A percentile compares a stretch with the other conserved stretches of the same genome.
Conservation (phyloP, 2,329 filamentous ascomycete genomes). For the Aureobasidium pullulans region DNA sequence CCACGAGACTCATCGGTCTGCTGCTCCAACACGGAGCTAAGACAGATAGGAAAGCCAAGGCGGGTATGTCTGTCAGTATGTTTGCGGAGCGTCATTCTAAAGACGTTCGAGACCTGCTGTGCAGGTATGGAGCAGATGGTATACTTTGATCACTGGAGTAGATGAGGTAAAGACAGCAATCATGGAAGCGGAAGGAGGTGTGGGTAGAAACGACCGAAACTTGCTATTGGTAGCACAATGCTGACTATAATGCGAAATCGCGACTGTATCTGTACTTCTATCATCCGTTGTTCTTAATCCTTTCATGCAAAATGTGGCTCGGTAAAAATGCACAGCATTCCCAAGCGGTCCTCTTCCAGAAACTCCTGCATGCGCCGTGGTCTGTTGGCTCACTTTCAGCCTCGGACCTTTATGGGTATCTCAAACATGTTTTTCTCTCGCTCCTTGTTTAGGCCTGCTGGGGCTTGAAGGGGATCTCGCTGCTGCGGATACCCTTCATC, state of each 20-base stretch:
- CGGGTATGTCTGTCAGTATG: neutral
- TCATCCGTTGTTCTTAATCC: neutral
- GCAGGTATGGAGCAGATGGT: neutral
- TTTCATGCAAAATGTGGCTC: neutral
- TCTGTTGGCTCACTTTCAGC: neutral
- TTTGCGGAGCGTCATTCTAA: neutral
- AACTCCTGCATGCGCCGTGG: conserved; percentile 12
- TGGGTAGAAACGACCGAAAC: neutral
- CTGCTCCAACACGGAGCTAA: neutral
- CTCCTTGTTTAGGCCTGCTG: conserved; percentile 16
- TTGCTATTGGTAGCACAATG: neutral
- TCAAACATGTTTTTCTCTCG: neutral
- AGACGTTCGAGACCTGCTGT: neutral
- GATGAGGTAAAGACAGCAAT: no score
- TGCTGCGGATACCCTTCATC: conserved; percentile 23
- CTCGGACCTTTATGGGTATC: conserved; percentile 5
- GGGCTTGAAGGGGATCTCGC: conserved; percentile 17
- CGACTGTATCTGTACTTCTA: neutral
- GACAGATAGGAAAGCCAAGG: no score
- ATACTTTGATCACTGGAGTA: no score
- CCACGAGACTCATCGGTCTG: neutral
- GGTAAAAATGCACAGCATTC: neutral
- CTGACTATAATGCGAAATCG: neutral
- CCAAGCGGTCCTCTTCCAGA: neutral
- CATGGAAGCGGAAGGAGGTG: no score